Conservation (phyloP, 257 asterid genomes). For the Capsicum chinense region DNA sequence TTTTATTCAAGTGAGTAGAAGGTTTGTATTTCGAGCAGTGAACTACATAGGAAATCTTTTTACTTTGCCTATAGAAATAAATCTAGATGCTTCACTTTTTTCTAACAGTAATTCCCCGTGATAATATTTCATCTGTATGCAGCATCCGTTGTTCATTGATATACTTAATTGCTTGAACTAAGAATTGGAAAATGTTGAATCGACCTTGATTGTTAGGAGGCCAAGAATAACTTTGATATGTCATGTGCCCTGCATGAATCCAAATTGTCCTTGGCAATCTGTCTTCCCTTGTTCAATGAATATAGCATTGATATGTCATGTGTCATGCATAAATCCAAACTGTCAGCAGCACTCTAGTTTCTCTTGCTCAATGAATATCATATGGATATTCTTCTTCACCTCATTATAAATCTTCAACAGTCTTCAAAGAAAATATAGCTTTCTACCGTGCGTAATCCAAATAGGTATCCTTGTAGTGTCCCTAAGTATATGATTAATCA, state of each 20-base stretch:
- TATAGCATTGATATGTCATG: background rate
- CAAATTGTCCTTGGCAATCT: slow-evolving; percentile 17
- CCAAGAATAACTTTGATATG: slow-evolving; percentile 10
- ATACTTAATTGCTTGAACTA: background rate
- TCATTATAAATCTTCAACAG: background rate
- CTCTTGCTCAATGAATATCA: slow-evolving; percentile 10
- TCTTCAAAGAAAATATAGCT: background rate
- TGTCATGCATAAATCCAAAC: background rate
- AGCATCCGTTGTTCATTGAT: background rate
- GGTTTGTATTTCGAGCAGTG: background rate
- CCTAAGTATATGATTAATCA: background rate
- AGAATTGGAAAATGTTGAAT: slow-evolving; percentile 19
- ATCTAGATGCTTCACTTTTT: background rate
- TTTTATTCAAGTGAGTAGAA: background rate
- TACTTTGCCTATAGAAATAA: background rate
- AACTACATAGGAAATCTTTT: background rate
- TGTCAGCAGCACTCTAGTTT: background rate
- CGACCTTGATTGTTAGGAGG: background rate
- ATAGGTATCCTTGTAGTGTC: background rate
- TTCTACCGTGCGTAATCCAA: background rate
- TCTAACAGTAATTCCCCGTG: background rate
- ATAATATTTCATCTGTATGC: slow-evolving; percentile 7
- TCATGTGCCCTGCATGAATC: slow-evolving; percentile 4
- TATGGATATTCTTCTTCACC: background rate
- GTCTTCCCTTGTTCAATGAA: slow-evolving; percentile 7